These are phyloP conservation scores for Penstemon eatonii DNA, from an alignment of 257 asterid genomes.

Conservation along the genomic window DNA sequence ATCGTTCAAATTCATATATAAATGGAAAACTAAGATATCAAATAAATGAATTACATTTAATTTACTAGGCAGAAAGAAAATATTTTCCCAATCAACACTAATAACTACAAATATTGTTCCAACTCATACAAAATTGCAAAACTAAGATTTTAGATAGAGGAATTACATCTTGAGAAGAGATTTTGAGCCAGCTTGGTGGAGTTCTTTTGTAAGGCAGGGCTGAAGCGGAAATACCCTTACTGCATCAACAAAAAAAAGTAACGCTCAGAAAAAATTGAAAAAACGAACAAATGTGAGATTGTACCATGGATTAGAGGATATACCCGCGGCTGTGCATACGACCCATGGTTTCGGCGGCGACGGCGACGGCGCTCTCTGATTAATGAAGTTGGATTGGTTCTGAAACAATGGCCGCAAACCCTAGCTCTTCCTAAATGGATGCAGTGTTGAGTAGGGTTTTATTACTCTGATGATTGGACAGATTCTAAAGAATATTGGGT, in stretches of 20 bases:
- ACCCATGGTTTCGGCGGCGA: conserved; percentile 42
- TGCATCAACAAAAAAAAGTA: conserved; percentile 18
- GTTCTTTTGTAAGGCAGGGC: conserved; percentile 87
- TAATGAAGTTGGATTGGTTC: too few species aligned
- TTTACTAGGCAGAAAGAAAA: too few species aligned
- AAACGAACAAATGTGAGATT: not conserved
- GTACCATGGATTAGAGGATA: not conserved
- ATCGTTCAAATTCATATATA: too few species aligned
- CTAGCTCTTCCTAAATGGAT: too few species aligned
- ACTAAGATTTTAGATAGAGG: not conserved
- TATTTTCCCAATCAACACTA: too few species aligned
- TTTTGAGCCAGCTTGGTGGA: conserved; percentile 85
- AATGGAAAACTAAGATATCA: too few species aligned
- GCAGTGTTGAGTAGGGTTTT: too few species aligned
- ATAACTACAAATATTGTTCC: not conserved
- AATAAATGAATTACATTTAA: too few species aligned
- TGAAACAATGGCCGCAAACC: too few species aligned
- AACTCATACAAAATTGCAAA: not conserved
- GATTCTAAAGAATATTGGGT: too few species aligned
- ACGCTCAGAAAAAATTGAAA: not conserved
- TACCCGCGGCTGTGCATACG: conserved; percentile 65
- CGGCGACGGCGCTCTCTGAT: not conserved
- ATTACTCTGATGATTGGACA: too few species aligned
- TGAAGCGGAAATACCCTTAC: conserved; percentile 87
- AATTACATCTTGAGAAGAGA: conserved; percentile 58